Evolutionary conservation across 192 early-diverging fungal species (phyloP).

Genomic region (Podila clonocystis): DNA sequence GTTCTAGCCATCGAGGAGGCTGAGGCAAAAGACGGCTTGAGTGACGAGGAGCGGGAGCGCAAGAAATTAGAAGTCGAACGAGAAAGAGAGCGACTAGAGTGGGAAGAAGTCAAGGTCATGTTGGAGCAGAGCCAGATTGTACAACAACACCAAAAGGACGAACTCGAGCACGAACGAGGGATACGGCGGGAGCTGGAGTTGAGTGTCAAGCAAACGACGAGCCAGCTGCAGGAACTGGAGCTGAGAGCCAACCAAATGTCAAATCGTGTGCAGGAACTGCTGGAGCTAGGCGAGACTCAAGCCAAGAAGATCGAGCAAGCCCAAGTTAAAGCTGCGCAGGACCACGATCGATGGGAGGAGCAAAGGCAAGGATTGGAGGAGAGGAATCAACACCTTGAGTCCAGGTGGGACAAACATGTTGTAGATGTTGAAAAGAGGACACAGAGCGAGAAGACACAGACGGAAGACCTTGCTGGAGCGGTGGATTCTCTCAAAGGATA

Average conservation of each 20-base stretch:
- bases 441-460: neutral
- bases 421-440: neutral
- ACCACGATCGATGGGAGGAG: slow-evolving; percentile 11
- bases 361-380: neutral
- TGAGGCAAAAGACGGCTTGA: neutral
- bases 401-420: neutral
- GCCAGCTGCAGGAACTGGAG: slow-evolving; percentile 1
- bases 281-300: slow-evolving; percentile 4
- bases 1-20: slow-evolving; percentile 3
- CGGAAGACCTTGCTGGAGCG: neutral
- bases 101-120: slow-evolving; percentile 8
- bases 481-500: slow-evolving; percentile 4
- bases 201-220: neutral
- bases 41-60: slow-evolving; percentile 7
- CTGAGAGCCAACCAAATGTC: slow-evolving; percentile 9
- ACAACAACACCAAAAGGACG: slow-evolving; percentile 8
- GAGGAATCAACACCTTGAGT: slow-evolving; percentile 1
- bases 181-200: slow-evolving; percentile 1
- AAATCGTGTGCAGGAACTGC: neutral
- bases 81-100: slow-evolving; percentile 2
- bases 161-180: slow-evolving; percentile 18
- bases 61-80: neutral
- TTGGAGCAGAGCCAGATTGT: slow-evolving; percentile 15
- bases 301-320: slow-evolving; percentile 7
- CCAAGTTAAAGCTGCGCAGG: slow-evolving; percentile 1